Conservation (phyloP, 331 rosid species). For the Cydonia oblonga region DNA sequence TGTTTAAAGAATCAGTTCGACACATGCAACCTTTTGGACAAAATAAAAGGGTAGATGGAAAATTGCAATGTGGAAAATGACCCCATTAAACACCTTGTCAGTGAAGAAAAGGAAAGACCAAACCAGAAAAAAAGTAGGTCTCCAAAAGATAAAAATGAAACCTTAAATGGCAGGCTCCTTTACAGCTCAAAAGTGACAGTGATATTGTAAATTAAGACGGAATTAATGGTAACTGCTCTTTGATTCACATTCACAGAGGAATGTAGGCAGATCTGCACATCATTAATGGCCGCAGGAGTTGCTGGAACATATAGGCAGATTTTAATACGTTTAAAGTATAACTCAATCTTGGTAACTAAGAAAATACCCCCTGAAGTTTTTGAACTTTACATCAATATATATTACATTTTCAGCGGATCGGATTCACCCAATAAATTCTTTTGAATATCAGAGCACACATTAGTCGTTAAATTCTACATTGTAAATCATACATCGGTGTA, state of each 20-base stretch:
- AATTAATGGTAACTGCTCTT: too few relatives aligned
- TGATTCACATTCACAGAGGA: not conserved
- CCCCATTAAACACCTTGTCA: not conserved
- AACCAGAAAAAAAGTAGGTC: not conserved
- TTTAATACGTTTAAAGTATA: not conserved
- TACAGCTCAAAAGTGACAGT: too few relatives aligned
- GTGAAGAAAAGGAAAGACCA: not conserved
- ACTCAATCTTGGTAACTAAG: not conserved
- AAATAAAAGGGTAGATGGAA: not conserved
- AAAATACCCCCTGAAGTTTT: not conserved
- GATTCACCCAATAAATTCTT: too few relatives aligned
- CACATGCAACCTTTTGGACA: not conserved
- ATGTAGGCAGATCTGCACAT: not conserved
- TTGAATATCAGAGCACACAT: too few relatives aligned
- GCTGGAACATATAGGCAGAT: not conserved
- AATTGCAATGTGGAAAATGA: not conserved
- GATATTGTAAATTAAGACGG: too few relatives aligned
- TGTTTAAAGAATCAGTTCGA: too few relatives aligned
- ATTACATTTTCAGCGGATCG: not conserved
- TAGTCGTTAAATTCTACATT: too few relatives aligned
- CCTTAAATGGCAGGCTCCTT: not conserved
- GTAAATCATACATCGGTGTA: too few relatives aligned
- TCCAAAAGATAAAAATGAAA: not conserved
- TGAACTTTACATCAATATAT: too few relatives aligned
- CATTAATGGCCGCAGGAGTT: constrained; percentile 5